Percentiles rank a stretch among this genome's conserved stretches.
These are phyloP conservation scores for Fusarium sp. DNA, from an alignment of 2,329 filamentous ascomycete species.

Conservation along the genomic window DNA sequence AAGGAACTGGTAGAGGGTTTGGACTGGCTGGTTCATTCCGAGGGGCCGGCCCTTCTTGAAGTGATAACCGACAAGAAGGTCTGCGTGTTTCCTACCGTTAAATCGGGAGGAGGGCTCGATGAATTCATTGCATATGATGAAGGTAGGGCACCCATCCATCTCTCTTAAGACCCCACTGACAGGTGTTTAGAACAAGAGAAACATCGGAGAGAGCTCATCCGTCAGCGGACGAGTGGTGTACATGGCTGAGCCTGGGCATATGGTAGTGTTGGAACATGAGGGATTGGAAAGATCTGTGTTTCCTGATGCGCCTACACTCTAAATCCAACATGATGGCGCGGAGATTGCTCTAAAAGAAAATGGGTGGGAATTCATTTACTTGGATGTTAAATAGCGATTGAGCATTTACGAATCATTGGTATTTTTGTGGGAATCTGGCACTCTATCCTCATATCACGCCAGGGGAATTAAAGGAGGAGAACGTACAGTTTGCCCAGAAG, in stretches of 20 bases:
- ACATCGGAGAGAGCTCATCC: neutral
- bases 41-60: conserved; percentile 94
- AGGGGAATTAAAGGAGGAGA: too few relatives aligned
- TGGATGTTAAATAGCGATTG: neutral
- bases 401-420: too few relatives aligned
- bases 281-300: neutral
- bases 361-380: neutral
- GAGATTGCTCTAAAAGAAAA: too few relatives aligned
- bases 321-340: neutral
- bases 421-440: neutral
- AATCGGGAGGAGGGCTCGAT: conserved; percentile 85
- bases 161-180: neutral
- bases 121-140: conserved; percentile 76
- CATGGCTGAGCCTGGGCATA: neutral
- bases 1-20: conserved; percentile 82
- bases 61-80: conserved; percentile 92
- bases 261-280: neutral
- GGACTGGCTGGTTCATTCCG: conserved; percentile 87
- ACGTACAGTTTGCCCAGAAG: too few relatives aligned
- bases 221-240: neutral
- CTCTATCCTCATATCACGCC: too few relatives aligned
- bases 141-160: conserved; percentile 40
- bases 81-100: conserved; percentile 96
- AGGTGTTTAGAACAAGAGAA: neutral
- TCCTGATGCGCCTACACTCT: neutral